These are phyloP conservation scores for sunflower (Helianthus annuus) DNA, from an alignment of 129 eudicot species.

Conservation along the genomic window DNA sequence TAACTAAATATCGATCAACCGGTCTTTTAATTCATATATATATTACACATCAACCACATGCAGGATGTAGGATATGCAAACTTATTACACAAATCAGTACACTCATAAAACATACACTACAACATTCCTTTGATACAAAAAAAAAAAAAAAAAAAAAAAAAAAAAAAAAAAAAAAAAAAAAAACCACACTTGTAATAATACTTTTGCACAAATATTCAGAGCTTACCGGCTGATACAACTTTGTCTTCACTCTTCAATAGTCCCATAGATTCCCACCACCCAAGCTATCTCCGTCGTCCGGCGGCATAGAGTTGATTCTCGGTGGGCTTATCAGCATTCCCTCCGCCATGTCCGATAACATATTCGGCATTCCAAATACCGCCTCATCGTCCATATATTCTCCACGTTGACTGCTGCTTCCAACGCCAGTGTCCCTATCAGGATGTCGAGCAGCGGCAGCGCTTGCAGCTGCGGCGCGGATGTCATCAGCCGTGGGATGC, in stretches of 20 bases:
- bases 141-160: too few species aligned
- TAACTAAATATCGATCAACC: neutral
- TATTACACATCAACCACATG: conserved; percentile 23
- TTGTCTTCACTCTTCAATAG: conserved; percentile 11
- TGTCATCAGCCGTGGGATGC: conserved; percentile 51
- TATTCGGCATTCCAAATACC: conserved; percentile 55
- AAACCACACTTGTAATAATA: neutral
- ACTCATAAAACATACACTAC: conserved; percentile 1
- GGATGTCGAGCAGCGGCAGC: conserved; percentile 63
- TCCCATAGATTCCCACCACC: conserved; percentile 47
- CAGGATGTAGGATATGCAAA: conserved; percentile 23
- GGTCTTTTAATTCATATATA: conserved; percentile 1
- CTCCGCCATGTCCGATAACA: conserved; percentile 58
- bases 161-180: too few species aligned
- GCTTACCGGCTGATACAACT: conserved; percentile 3
- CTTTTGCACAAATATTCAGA: conserved; percentile 14
- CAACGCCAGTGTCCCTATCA: conserved; percentile 1
- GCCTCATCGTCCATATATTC: conserved; percentile 52
- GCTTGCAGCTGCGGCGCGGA: conserved; percentile 69
- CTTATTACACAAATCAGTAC: conserved; percentile 4
- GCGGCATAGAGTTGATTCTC: conserved; percentile 27
- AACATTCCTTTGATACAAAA: conserved; percentile 8
- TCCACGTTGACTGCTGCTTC: conserved; percentile 26
- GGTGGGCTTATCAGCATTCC: conserved; percentile 77
- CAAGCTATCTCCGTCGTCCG: conserved; percentile 28